Percentiles rank a stretch among this genome's conserved stretches.
Conservation (phyloP, 352 stramenopile species). For the Phytophthora pini region DNA sequence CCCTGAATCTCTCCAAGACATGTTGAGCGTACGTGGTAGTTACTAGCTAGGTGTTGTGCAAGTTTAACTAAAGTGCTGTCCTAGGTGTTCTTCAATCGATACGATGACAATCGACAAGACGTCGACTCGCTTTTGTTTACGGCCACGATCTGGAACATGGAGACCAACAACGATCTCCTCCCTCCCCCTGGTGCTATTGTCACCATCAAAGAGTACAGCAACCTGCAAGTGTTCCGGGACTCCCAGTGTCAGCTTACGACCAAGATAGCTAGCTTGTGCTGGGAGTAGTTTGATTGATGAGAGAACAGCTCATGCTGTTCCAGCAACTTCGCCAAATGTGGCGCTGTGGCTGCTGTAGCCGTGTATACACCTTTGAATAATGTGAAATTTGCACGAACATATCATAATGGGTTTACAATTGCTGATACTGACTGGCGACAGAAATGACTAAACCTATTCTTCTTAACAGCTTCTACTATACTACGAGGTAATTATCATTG, state of each 20-base stretch:
- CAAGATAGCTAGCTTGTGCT: neutral
- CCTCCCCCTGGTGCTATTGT: neutral
- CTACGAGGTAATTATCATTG: too few species aligned
- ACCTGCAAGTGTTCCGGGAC: neutral
- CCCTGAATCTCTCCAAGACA: constrained; percentile 3
- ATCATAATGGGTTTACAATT: too few species aligned
- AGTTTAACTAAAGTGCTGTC: neutral
- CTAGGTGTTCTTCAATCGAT: neutral
- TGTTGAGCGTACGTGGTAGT: neutral
- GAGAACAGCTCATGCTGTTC: too few species aligned
- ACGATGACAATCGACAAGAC: neutral
- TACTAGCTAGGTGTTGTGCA: neutral
- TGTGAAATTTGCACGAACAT: too few species aligned
- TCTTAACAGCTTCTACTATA: too few species aligned
- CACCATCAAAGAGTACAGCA: neutral
- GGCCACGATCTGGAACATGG: neutral
- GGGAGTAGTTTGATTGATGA: too few species aligned
- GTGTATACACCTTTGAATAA: too few species aligned
- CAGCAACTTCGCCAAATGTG: too few species aligned
- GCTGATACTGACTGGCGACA: too few species aligned
- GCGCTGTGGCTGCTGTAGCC: too few species aligned
- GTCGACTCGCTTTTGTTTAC: constrained; percentile 2
- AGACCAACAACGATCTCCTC: neutral
- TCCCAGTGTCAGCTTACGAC: neutral
- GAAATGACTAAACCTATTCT: too few species aligned